Conservation (phyloP, 1,284 basidiomycete genomes). For the Blastosporella zonata region DNA sequence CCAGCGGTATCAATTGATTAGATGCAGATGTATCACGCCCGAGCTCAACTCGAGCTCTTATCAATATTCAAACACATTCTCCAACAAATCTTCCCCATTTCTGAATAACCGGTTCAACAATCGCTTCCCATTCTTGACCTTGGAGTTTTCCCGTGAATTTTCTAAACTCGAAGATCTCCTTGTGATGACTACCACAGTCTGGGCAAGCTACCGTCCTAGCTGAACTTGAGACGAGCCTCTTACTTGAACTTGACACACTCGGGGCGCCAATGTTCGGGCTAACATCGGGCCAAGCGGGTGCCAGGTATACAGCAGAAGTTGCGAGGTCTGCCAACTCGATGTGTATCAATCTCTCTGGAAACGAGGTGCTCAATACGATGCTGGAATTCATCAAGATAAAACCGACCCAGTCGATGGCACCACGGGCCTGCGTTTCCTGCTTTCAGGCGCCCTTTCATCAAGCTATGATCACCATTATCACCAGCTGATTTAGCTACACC, state of each 20-base stretch:
- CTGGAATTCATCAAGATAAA: background rate
- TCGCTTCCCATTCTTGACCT: slow-evolving; percentile 66
- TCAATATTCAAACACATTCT: slow-evolving; percentile 33
- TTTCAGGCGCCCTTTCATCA: slow-evolving; percentile 43
- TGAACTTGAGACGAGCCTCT: slow-evolving; percentile 15
- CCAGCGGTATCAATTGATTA: too few relatives aligned
- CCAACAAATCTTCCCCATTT: slow-evolving; percentile 69
- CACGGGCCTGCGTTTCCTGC: slow-evolving; percentile 51
- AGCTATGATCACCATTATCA: slow-evolving; percentile 25
- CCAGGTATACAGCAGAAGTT: slow-evolving; percentile 55
- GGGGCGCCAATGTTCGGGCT: background rate
- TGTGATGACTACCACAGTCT: slow-evolving; percentile 60
- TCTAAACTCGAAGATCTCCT: slow-evolving; percentile 73
- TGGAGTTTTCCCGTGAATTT: slow-evolving; percentile 50
- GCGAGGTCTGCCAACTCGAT: slow-evolving; percentile 70
- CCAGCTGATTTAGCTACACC: slow-evolving; percentile 26
- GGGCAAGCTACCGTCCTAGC: slow-evolving; percentile 24
- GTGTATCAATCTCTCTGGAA: slow-evolving; percentile 67
- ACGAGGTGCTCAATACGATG: background rate
- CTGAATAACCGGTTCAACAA: slow-evolving; percentile 72
- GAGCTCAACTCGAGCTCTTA: too few relatives aligned
- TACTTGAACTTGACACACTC: slow-evolving; percentile 13
- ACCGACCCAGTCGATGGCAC: slow-evolving; percentile 42
- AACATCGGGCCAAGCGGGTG: slow-evolving; percentile 41
- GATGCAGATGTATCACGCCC: too few relatives aligned